These are phyloP conservation scores for Colletotrichum sp. DNA, from an alignment of 2,329 filamentous ascomycete genomes.

Conservation along the genomic window DNA sequence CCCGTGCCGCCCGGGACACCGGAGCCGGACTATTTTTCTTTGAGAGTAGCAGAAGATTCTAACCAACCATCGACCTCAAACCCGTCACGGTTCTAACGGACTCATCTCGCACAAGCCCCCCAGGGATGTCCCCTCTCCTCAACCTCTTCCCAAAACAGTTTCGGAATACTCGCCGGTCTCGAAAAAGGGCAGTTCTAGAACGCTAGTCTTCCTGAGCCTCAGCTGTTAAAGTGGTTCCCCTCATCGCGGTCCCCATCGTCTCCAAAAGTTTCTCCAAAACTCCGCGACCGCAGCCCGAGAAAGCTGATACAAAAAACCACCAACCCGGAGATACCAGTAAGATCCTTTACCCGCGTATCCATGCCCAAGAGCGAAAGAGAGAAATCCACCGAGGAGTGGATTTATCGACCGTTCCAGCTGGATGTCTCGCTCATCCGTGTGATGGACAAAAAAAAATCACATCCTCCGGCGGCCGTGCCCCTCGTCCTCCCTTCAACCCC, in stretches of 20 bases:
- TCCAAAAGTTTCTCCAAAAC: not conserved
- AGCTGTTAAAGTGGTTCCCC: not conserved
- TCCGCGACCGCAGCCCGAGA: not conserved
- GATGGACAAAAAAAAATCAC: slow-evolving; percentile 5
- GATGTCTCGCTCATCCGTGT: slow-evolving; percentile 3
- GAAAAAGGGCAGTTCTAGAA: not conserved
- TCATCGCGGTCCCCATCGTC: not conserved
- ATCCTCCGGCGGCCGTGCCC: not conserved
- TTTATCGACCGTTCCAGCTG: slow-evolving; percentile 16
- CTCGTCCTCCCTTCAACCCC: not conserved
- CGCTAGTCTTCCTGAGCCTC: not conserved
- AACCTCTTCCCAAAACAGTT: not conserved
- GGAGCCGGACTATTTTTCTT: not conserved
- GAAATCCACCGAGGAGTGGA: slow-evolving; percentile 1
- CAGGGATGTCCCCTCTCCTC: not conserved
- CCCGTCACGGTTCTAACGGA: not conserved
- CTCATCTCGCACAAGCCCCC: not conserved
- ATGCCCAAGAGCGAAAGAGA: not conserved
- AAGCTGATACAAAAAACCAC: not conserved
- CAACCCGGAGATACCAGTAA: not conserved
- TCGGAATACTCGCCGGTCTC: not conserved
- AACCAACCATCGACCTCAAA: not conserved
- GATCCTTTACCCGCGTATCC: not conserved
- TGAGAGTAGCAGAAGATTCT: not conserved
- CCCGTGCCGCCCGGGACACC: slow-evolving; percentile 5